A percentile compares a stretch with the other conserved stretches of the same genome.
phyloP scores from a whole-genome alignment of 2,329 filamentous ascomycete species.

The Mariannaea elegans region DNA sequence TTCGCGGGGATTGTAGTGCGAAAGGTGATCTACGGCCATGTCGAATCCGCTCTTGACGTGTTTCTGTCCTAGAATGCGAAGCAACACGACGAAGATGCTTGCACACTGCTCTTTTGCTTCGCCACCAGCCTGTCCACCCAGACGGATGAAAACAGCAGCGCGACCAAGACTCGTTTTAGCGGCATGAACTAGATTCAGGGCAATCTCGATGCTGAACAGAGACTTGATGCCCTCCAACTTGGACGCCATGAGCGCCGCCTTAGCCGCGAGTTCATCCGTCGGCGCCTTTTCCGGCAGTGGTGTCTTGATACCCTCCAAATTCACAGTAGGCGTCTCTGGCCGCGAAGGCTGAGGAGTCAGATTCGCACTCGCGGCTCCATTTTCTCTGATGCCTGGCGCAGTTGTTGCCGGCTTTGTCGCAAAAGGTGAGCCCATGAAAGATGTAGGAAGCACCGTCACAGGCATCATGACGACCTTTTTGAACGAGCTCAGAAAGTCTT shows the following conservation, averaged over 20 bases:
- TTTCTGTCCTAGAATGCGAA: conserved; percentile 83
- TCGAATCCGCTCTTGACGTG: conserved; percentile 95
- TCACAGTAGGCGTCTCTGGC: conserved; percentile 58
- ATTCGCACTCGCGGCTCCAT: conserved; percentile 33
- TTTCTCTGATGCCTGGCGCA: conserved; percentile 31
- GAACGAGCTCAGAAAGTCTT: conserved; percentile 95
- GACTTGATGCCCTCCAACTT: conserved; percentile 93
- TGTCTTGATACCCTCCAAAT: conserved; percentile 50
- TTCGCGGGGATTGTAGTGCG: conserved; percentile 89
- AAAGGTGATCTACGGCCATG: conserved; percentile 89
- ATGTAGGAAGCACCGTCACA: conserved; percentile 84
- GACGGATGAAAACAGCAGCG: conserved; percentile 80
- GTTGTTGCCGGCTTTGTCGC: conserved; percentile 50
- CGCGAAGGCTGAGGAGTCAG: conserved; percentile 54
- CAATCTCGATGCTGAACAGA: conserved; percentile 95
- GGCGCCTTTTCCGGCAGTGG: conserved; percentile 71
- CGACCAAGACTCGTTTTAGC: conserved; percentile 90
- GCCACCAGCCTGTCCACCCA: conserved; percentile 82
- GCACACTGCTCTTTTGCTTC: conserved; percentile 90
- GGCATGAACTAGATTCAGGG: conserved; percentile 85
- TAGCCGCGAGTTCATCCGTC: conserved; percentile 91
- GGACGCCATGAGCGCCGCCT: conserved; percentile 97
- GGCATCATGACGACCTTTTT: conserved; percentile 99
- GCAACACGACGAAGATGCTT: conserved; percentile 83
- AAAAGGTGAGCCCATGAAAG: conserved; percentile 68